Base-by-base conservation (phyloP, 768 basidiomycete species). In the Hericium erinaceus region DNA sequence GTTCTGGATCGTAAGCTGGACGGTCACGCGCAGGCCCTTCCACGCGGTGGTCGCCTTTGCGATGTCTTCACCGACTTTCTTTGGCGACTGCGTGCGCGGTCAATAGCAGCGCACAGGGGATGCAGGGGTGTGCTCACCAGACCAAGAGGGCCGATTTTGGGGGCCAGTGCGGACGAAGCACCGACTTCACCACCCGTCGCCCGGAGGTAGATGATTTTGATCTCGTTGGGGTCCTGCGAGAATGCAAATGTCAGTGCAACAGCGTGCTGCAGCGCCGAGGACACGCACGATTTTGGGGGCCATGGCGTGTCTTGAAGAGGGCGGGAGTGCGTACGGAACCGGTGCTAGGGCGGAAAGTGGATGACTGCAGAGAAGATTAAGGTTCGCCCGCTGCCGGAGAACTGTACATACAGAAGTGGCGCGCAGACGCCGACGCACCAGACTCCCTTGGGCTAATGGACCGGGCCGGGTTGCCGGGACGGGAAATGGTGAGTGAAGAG, bases 31-130 rank as follows among this genome's bases (percentile, higher is more conserved):
- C 71, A 98, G 92, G 78, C 97, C 97, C 77, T 99, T 99, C 97
- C 97, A 99, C 72, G 86, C 87, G 51, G 85, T 83, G 60, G 97
- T 99, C 58, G 95, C 95, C 75, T 99, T 99, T 67, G 97, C 97
- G 72, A 99, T 99, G 77, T 99, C 97, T 92, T 99, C 97, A 77
- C 97, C 97, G 75, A 99, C 97, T 80, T 98, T 98, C 81, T 99
- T 99, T 66, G 97, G 97, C 58, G 97, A 98, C 97, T 98, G 65
- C 52, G 57, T 22, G 2, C 40, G 28, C 55, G 26, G 18, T 54
- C 16, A 53, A 39, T 38, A 69, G 63, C 11, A 40, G 54, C 39
- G 54, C 24, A 22, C 26, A 49, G 54, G 52, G 53, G 48, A 41
- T 37, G 58, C 37, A 56, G n/a, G 28, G 4, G 1, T 5, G 15